Percentiles rank a stretch among this genome's conserved stretches.
Evolutionary conservation across 2,329 filamentous ascomycete genomes (phyloP).

Genomic region (Fusarium sp.): DNA sequence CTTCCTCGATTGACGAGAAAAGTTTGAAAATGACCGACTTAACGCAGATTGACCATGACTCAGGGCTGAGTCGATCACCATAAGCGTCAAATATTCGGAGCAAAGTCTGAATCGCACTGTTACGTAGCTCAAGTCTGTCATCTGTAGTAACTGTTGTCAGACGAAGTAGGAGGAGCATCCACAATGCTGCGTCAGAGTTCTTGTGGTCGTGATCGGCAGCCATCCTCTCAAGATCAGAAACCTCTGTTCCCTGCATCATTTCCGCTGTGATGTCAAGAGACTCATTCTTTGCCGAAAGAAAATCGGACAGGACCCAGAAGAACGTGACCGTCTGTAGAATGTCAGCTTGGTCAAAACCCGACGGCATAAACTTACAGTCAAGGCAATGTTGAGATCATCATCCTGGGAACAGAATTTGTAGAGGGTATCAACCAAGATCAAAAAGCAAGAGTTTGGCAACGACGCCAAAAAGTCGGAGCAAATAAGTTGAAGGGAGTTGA

Average conservation of each 20-base stretch:
- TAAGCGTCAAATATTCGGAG: conserved; percentile 92
- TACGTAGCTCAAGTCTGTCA: conserved; percentile 76
- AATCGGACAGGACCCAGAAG: conserved; percentile 95
- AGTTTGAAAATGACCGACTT: conserved; percentile 82
- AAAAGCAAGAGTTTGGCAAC: conserved; percentile 73
- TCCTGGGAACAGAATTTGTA: conserved; percentile 88
- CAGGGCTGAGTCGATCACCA: conserved; percentile 76
- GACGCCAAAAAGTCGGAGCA: conserved; percentile 91
- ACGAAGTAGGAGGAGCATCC: conserved; percentile 77
- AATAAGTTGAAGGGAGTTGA: conserved; percentile 87
- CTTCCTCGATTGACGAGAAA: conserved; percentile 71
- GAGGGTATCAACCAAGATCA: conserved; percentile 83
- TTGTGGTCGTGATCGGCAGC: conserved; percentile 66
- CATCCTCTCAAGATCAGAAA: conserved; percentile 61
- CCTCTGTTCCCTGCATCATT: conserved; percentile 60
- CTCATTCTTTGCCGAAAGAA: conserved; percentile 69
- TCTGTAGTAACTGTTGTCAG: conserved; percentile 76
- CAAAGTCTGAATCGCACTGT: conserved; percentile 89
- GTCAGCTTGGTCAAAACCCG: conserved; percentile 6
- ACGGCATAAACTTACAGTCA: conserved; percentile 68
- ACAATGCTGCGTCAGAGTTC: conserved; percentile 74
- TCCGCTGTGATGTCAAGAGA: conserved; percentile 65
- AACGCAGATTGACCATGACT: conserved; percentile 84
- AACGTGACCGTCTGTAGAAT: conserved; percentile 78
- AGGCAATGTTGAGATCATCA: conserved; percentile 92